These are phyloP conservation scores for Exidia glandulosa DNA, from an alignment of 768 basidiomycete species.

Conservation along the genomic window DNA sequence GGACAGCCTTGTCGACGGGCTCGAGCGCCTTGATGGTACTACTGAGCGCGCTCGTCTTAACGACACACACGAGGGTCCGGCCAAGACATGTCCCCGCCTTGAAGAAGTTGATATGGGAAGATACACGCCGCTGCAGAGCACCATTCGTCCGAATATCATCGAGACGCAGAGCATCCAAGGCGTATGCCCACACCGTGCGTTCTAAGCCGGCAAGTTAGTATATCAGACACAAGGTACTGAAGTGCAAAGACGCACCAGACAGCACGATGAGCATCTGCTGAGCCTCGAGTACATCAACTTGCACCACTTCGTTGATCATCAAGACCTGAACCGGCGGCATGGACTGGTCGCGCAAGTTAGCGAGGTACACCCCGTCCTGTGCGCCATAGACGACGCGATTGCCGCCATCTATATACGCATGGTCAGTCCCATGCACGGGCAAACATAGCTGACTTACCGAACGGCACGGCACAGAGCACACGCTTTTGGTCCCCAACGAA, in stretches of 20 bases:
- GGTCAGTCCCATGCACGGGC: not conserved
- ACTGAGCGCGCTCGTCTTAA: slow-evolving; percentile 88
- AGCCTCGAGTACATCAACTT: slow-evolving; percentile 94
- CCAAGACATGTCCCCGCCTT: slow-evolving; percentile 91
- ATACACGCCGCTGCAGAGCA: slow-evolving; percentile 85
- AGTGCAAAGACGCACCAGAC: slow-evolving; percentile 49
- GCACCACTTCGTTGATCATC: slow-evolving; percentile 77
- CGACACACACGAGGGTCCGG: slow-evolving; percentile 87
- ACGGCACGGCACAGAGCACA: slow-evolving; percentile 85
- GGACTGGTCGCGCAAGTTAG: slow-evolving; percentile 67
- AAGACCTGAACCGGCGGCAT: slow-evolving; percentile 74
- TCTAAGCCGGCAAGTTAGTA: slow-evolving; percentile 34
- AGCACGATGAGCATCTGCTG: slow-evolving; percentile 94
- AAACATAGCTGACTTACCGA: slow-evolving; percentile 46
- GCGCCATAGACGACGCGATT: slow-evolving; percentile 91
- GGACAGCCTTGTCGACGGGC: slow-evolving; percentile 81
- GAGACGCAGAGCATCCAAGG: slow-evolving; percentile 82
- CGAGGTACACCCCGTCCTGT: slow-evolving; percentile 92
- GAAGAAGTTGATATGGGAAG: slow-evolving; percentile 95
- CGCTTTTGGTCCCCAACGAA: slow-evolving; percentile 54
- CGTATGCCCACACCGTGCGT: slow-evolving; percentile 92
- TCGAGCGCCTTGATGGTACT: slow-evolving; percentile 97
- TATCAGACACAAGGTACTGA: not conserved
- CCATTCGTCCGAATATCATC: slow-evolving; percentile 59
- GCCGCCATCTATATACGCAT: slow-evolving; percentile 49